These are phyloP conservation scores for Exsudoporus frostii DNA, from an alignment of 768 basidiomycete genomes.

Conservation along the genomic window DNA sequence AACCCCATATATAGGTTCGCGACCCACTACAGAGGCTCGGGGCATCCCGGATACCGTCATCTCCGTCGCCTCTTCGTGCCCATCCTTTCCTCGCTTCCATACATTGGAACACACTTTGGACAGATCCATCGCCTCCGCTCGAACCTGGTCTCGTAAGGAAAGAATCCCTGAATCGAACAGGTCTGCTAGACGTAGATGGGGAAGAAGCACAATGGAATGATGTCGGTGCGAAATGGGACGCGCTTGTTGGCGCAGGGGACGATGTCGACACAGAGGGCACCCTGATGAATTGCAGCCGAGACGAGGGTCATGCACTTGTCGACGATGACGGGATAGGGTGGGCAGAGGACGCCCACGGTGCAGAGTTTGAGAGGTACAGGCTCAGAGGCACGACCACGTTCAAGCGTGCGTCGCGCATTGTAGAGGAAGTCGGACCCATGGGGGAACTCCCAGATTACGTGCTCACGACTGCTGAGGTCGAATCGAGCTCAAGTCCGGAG, in stretches of 20 bases:
- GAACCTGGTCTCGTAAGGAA: slow-evolving; percentile 58
- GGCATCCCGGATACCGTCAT: slow-evolving; percentile 38
- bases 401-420: slow-evolving; percentile 23
- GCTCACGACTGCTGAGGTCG: not conserved
- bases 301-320: not conserved
- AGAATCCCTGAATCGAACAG: slow-evolving; percentile 26
- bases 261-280: slow-evolving; percentile 24
- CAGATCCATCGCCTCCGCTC: slow-evolving; percentile 52
- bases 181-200: slow-evolving; percentile 20
- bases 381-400: slow-evolving; percentile 9
- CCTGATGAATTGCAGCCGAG: not conserved
- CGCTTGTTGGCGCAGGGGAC: slow-evolving; percentile 33
- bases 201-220: slow-evolving; percentile 47
- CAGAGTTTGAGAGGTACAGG: slow-evolving; percentile 27
- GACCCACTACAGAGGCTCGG: slow-evolving; percentile 63
- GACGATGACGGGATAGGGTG: slow-evolving; percentile 46
- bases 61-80: slow-evolving; percentile 46
- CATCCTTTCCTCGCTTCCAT: slow-evolving; percentile 63
- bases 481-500: not conserved
- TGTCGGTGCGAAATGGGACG: slow-evolving; percentile 54
- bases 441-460: slow-evolving; percentile 40
- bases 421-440: slow-evolving; percentile 42
- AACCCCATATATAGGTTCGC: slow-evolving; percentile 38
- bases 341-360: slow-evolving; percentile 46
- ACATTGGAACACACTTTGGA: slow-evolving; percentile 67